Conservation (phyloP, 139 green algal species). For the Micromonas pusilla region DNA sequence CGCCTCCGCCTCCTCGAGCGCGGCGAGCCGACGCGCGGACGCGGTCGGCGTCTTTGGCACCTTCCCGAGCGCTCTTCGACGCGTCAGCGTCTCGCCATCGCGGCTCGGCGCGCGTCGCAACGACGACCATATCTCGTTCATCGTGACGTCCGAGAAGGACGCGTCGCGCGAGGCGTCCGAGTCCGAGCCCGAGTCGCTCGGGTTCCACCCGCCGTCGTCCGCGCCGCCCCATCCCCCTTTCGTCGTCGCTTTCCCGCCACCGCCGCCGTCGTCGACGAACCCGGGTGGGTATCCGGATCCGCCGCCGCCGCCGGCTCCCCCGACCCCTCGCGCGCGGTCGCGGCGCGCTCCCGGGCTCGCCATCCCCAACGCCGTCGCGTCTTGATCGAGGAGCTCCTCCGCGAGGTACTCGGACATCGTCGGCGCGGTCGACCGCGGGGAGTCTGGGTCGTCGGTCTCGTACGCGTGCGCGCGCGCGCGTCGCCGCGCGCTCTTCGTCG, state of each 20-base stretch:
- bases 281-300: no score
- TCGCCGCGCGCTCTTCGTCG: no score
- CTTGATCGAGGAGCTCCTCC: neutral
- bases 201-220: no score
- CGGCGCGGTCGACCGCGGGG: no score
- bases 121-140: neutral
- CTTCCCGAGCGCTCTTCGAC: neutral
- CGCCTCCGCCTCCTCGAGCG: neutral
- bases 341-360: neutral
- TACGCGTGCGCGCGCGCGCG: no score
- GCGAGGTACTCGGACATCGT: neutral
- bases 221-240: no score
- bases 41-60: no score
- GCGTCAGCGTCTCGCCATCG: no score
- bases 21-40: neutral
- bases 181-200: no score
- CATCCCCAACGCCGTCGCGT: neutral
- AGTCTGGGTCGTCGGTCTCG: neutral
- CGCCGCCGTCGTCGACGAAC: neutral
- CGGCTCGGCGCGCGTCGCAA: neutral
- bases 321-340: no score
- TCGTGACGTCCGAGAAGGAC: neutral
- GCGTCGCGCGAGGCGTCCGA: no score
- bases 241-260: neutral
- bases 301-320: no score